Evolutionary conservation across 805 yeast species (phyloP).

Genomic region (Suhomyces emberorum): DNA sequence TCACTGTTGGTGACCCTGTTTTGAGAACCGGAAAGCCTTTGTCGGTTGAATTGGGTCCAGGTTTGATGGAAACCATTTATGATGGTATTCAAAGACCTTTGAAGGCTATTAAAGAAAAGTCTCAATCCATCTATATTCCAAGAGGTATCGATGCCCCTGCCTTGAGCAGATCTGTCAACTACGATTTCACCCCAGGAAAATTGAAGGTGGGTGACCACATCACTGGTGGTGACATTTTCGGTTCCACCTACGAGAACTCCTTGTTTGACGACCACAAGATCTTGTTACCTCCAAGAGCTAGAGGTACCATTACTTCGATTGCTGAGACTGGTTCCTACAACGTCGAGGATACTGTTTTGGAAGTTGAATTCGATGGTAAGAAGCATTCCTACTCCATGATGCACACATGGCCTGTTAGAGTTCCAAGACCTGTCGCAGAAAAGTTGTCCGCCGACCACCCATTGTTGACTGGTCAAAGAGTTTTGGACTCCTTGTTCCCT

Average conservation of each 20-base stretch:
- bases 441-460: conserved; percentile 93
- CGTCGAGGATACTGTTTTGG: conserved; percentile 85
- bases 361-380: conserved; percentile 92
- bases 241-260: conserved; percentile 91
- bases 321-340: conserved; percentile 90
- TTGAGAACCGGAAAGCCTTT: conserved; percentile 98
- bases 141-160: conserved; percentile 98
- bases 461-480: conserved; percentile 97
- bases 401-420: conserved; percentile 99
- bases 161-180: conserved; percentile 73
- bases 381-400: conserved; percentile 81
- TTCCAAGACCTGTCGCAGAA: conserved; percentile 97
- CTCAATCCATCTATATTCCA: conserved; percentile 95
- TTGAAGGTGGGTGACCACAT: conserved; percentile 94
- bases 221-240: conserved; percentile 97
- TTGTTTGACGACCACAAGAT: conserved; percentile 90
- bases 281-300: conserved; percentile 94
- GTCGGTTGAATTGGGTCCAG: conserved; percentile 98
- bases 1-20: conserved; percentile 98
- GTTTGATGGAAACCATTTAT: conserved; percentile 97
- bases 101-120: conserved; percentile 80
- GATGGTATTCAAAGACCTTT: conserved; percentile 99
- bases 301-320: conserved; percentile 91
- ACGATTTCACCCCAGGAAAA: conserved; percentile 79
- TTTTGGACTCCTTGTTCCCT: conserved; percentile 94